These are phyloP conservation scores for Thuja plicata DNA, from an alignment of 83 land plant genomes.

Conservation along the genomic window DNA sequence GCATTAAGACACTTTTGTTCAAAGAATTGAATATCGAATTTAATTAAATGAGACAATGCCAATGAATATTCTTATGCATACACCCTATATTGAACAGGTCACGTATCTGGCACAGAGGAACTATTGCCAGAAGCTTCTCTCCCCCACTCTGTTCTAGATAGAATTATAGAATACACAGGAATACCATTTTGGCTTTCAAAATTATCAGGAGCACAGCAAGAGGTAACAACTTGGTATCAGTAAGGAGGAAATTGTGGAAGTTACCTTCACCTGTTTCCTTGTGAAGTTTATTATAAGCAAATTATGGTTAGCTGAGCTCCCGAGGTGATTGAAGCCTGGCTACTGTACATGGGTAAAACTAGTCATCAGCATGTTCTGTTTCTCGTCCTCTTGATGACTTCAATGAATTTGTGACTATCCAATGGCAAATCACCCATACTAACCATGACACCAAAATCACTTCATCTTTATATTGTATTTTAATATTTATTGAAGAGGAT, in stretches of 20 bases:
- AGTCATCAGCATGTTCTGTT: not conserved
- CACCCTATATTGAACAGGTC: slow-evolving; percentile 1
- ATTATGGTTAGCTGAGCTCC: slow-evolving; percentile 16
- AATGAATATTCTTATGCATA: not conserved
- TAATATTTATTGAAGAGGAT: not conserved
- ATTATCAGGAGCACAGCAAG: not conserved
- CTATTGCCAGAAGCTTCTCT: slow-evolving; percentile 9
- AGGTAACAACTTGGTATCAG: not conserved
- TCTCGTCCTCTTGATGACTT: not conserved
- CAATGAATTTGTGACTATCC: not conserved
- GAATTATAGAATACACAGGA: slow-evolving; percentile 1
- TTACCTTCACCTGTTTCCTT: not conserved
- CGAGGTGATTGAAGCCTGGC: not conserved
- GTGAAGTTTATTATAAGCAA: not conserved
- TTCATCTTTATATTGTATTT: not conserved
- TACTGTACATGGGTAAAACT: slow-evolving; percentile 5
- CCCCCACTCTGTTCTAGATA: slow-evolving; percentile 3
- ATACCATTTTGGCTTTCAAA: not conserved
- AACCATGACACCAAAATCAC: slow-evolving; percentile 10
- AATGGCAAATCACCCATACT: not conserved
- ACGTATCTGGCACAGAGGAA: not conserved
- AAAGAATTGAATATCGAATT: slow-evolving; percentile 15
- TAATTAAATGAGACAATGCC: slow-evolving; percentile 14
- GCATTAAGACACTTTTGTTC: not conserved
- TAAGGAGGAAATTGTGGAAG: not conserved